Percentiles rank a stretch among this genome's conserved stretches.
Evolutionary conservation across 371 early-diverging fungal genomes (phyloP).

Genomic region (Mucor saturninus): DNA sequence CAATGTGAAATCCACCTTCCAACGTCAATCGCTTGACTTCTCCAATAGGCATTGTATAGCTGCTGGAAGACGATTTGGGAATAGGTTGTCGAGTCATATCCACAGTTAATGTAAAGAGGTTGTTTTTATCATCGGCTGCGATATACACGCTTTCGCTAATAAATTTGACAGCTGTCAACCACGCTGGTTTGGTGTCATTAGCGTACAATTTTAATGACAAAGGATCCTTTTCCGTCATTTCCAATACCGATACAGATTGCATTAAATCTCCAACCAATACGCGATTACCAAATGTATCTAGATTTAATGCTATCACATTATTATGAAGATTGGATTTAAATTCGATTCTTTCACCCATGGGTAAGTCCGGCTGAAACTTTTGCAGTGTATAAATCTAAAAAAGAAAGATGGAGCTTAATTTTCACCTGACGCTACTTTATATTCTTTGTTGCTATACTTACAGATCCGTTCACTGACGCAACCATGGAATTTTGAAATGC

Average conservation of each 20-base stretch:
- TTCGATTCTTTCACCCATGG: constrained; percentile 24
- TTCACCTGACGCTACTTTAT: no score
- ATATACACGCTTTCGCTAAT: constrained; percentile 67
- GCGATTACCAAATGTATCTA: constrained; percentile 70
- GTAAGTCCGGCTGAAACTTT: constrained; percentile 31
- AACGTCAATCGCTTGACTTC: constrained; percentile 54
- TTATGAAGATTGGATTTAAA: constrained; percentile 51
- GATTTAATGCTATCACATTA: constrained; percentile 60
- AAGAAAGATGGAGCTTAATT: background rate
- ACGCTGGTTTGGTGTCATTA: constrained; percentile 64
- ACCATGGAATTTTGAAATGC: constrained; percentile 49
- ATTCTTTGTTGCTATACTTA: constrained; percentile 24
- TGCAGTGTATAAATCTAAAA: constrained; percentile 45
- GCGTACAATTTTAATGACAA: constrained; percentile 61
- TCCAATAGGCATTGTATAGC: constrained; percentile 19
- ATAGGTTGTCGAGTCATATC: constrained; percentile 31
- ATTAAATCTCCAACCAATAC: constrained; percentile 90
- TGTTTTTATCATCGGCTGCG: constrained; percentile 64
- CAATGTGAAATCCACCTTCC: constrained; percentile 78
- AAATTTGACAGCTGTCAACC: constrained; percentile 73
- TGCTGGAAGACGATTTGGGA: background rate
- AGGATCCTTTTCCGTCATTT: constrained; percentile 32
- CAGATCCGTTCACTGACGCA: constrained; percentile 62
- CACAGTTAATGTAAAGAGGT: constrained; percentile 60
- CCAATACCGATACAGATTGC: constrained; percentile 73